A percentile compares a stretch with the other conserved stretches of the same genome.
Evolutionary conservation across 768 basidiomycete genomes (phyloP).

Genomic region (Trametes punicea): DNA sequence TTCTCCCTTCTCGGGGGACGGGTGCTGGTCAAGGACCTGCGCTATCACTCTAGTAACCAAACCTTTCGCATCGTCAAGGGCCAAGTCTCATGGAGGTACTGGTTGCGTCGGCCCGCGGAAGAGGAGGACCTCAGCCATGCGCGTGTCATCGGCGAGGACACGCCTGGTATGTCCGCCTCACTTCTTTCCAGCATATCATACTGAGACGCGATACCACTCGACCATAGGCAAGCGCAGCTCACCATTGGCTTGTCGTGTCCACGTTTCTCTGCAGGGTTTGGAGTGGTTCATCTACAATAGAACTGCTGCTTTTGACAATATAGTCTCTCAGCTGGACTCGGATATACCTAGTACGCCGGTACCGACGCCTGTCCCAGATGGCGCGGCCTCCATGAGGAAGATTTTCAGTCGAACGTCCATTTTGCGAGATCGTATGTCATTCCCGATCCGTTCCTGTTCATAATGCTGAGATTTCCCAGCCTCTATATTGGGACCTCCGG

Average conservation of each 20-base stretch:
- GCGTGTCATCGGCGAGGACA: slow-evolving; percentile 47
- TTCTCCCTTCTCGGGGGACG: slow-evolving; percentile 85
- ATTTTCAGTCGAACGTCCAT: slow-evolving; percentile 29
- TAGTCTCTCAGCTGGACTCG: slow-evolving; percentile 71
- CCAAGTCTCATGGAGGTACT: slow-evolving; percentile 90
- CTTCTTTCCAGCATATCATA: not conserved
- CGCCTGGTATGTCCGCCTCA: slow-evolving; percentile 37
- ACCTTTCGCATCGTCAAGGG: slow-evolving; percentile 81
- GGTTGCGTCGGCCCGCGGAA: slow-evolving; percentile 79
- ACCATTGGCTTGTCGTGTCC: slow-evolving; percentile 72
- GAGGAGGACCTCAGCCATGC: slow-evolving; percentile 60
- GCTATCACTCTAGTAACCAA: slow-evolving; percentile 91
- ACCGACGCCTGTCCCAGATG: slow-evolving; percentile 15
- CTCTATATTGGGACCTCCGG: slow-evolving; percentile 22
- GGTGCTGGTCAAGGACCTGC: slow-evolving; percentile 82
- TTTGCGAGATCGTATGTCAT: slow-evolving; percentile 26
- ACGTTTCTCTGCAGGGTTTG: slow-evolving; percentile 75
- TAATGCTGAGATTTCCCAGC: slow-evolving; percentile 6
- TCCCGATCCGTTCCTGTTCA: not conserved
- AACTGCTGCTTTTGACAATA: slow-evolving; percentile 84
- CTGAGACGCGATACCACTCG: not conserved
- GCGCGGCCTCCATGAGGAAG: slow-evolving; percentile 25
- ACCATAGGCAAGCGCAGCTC: slow-evolving; percentile 20
- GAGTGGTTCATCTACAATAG: slow-evolving; percentile 94
- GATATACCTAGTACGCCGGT: slow-evolving; percentile 16